Conservation (phyloP, 192 early-diverging fungal species). For the Coemansia sp. region DNA sequence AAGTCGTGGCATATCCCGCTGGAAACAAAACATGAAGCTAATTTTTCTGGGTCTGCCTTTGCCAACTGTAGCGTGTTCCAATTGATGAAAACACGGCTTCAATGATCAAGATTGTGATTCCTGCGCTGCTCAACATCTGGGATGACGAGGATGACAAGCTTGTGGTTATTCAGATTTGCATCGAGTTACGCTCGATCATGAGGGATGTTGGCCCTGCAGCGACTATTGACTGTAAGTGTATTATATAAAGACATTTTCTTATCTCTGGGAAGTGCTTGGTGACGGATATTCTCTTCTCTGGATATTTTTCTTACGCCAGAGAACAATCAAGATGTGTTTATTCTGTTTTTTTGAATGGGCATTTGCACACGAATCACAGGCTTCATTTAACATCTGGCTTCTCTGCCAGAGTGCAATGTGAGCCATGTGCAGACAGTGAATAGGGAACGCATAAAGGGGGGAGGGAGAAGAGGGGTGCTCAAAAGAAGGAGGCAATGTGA, state of each 20-base stretch:
- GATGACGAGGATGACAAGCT: constrained; percentile 80
- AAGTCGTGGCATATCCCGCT: background rate
- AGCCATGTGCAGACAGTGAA: background rate
- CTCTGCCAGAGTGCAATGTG: background rate
- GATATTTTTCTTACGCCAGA: background rate
- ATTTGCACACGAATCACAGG: background rate
- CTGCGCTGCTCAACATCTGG: constrained; percentile 71
- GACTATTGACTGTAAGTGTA: constrained; percentile 51
- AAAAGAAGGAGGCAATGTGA: constrained; percentile 1
- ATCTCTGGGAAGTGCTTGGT: background rate
- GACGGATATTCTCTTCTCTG: background rate
- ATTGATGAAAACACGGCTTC: constrained; percentile 75
- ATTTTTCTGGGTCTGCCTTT: background rate
- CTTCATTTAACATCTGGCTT: background rate
- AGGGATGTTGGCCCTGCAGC: constrained; percentile 73
- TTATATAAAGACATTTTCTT: background rate
- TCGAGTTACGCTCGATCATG: constrained; percentile 69
- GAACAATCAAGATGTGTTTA: background rate
- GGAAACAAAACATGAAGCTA: too few relatives aligned
- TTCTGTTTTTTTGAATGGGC: background rate
- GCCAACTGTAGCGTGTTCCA: constrained; percentile 56
- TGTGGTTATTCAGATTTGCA: constrained; percentile 80
- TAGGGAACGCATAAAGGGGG: too few relatives aligned
- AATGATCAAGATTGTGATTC: constrained; percentile 70
- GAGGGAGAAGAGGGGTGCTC: too few relatives aligned